These are phyloP conservation scores for Magnaporthiopsis incrustans DNA, from an alignment of 2,329 filamentous ascomycete species.

Conservation along the genomic window DNA sequence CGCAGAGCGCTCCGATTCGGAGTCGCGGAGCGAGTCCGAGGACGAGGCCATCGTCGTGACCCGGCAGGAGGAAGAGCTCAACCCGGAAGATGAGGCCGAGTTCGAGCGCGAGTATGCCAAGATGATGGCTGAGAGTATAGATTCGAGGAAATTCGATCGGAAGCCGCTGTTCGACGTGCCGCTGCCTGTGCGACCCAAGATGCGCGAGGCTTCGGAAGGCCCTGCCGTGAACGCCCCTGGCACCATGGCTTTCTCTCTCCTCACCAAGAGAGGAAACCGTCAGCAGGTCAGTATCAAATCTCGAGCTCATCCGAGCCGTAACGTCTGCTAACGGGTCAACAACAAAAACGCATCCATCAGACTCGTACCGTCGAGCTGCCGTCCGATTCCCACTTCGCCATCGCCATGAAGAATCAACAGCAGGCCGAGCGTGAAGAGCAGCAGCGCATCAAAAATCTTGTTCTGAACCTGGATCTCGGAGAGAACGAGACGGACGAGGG, in stretches of 20 bases:
- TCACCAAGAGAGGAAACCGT: conserved; percentile 93
- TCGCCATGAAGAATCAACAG: conserved; percentile 94
- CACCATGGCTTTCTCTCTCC: conserved; percentile 94
- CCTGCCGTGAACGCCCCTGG: conserved; percentile 19
- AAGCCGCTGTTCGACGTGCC: conserved; percentile 96
- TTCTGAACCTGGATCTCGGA: conserved; percentile 90
- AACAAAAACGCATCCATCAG: conserved; percentile 33
- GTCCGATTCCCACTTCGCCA: conserved; percentile 85
- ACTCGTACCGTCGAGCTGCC: conserved; percentile 86
- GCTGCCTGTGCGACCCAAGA: conserved; percentile 72
- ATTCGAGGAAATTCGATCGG: conserved; percentile 91
- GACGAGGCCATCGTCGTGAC: conserved; percentile 91
- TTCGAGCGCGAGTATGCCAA: conserved; percentile 98
- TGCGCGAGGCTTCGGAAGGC: conserved; percentile 17
- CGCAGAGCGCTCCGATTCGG: conserved; percentile 40
- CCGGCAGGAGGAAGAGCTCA: conserved; percentile 78
- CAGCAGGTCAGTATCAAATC: conserved; percentile 59
- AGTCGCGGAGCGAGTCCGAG: conserved; percentile 56
- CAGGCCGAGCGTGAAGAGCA: conserved; percentile 94
- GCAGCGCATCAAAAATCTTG: conserved; percentile 95
- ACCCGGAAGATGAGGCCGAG: conserved; percentile 91
- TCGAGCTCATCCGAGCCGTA: neutral
- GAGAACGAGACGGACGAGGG: conserved; percentile 75
- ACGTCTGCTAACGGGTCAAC: neutral
- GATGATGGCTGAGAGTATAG: conserved; percentile 95